Base-by-base conservation (phyloP, 169 alveolate species). In the Cryptosporidium bovis region DNA sequence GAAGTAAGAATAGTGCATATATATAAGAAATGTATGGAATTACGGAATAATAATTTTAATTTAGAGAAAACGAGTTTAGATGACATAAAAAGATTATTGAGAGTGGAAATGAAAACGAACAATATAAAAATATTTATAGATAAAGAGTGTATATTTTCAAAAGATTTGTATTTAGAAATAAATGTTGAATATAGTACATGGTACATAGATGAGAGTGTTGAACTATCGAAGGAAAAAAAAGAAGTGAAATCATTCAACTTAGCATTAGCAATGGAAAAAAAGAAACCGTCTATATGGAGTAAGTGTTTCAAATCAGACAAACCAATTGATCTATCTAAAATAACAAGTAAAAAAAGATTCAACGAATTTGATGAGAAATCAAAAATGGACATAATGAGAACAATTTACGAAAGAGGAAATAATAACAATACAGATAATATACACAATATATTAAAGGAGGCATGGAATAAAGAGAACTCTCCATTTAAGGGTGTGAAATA, bases 381-480 rank as follows among this genome's bases (percentile, higher is more conserved):
- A 44, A 18, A 62, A 77, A 31, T 48, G 18, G 65, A 77, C 7
- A 77, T 77, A 77, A 27, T 18, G 16, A 62, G 50, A 24, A 27
- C 64, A 33, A 53, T 69, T 34, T 44, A 27, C 51, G 10, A 27
- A 4, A 1, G 12, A 24, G 56, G 31, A 34, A 20, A 68, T 0
- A 24, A 68, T 4, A 29, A 1, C n/a, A 10, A 51, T 15, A 16
- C 13, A 36, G 2, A 51, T 16, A 51, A 69, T 34, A 69, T 69
- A 18, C 40, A 29, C 4, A 24, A 69, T 3, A 27, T 69, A 20
- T 7, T 77, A 16, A 62, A 77, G 12, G 27, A 77, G 48, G 29
- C 87, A 18, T 77, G 87, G 87, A 62, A 77, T 48, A 27, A 56
- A n/a, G 64, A 77, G 27, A 77, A 77, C 36, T 77, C 87, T 4